phyloP scores from a whole-genome alignment of 257 asterid genomes.

The Rhazya stricta region DNA sequence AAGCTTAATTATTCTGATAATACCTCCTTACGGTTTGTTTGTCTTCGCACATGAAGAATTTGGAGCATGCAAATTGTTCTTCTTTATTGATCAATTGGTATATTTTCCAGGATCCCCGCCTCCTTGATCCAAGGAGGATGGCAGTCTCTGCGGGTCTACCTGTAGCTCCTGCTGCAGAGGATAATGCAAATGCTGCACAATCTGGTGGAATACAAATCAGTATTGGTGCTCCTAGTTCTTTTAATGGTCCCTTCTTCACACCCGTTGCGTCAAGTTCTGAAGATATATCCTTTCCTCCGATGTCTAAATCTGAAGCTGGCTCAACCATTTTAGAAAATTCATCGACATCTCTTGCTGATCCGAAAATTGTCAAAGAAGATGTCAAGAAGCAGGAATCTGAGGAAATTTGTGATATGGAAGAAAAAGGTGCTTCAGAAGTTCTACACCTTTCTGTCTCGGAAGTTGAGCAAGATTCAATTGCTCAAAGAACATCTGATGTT shows the following conservation, averaged over 20 bases:
- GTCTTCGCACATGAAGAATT: not conserved
- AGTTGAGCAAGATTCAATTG: constrained; percentile 38
- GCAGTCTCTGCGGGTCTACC: constrained; percentile 51
- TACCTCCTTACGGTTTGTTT: not conserved
- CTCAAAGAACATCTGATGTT: constrained; percentile 34
- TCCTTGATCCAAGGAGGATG: constrained; percentile 85
- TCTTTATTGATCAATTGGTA: constrained; percentile 4
- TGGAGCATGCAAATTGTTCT: not conserved
- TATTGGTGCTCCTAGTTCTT: constrained; percentile 38
- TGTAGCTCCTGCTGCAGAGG: constrained; percentile 44
- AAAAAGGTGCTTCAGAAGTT: constrained; percentile 30
- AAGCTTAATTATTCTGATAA: constrained; percentile 21
- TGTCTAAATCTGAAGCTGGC: constrained; percentile 44
- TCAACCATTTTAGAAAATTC: constrained; percentile 33
- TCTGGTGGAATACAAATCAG: constrained; percentile 39
- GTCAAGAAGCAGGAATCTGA: constrained; percentile 35
- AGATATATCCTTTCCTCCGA: constrained; percentile 28
- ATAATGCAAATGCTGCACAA: constrained; percentile 39
- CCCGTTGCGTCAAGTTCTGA: constrained; percentile 37
- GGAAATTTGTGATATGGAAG: constrained; percentile 37
- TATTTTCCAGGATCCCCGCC: constrained; percentile 88
- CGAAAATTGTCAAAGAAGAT: constrained; percentile 34
- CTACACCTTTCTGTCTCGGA: constrained; percentile 36
- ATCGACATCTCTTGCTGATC: constrained; percentile 27
- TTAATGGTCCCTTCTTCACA: constrained; percentile 27